A percentile compares a stretch with the other conserved stretches of the same genome.
These are phyloP conservation scores for Helicocarpus griseus DNA, from an alignment of 2,329 filamentous ascomycete species.

Conservation along the genomic window DNA sequence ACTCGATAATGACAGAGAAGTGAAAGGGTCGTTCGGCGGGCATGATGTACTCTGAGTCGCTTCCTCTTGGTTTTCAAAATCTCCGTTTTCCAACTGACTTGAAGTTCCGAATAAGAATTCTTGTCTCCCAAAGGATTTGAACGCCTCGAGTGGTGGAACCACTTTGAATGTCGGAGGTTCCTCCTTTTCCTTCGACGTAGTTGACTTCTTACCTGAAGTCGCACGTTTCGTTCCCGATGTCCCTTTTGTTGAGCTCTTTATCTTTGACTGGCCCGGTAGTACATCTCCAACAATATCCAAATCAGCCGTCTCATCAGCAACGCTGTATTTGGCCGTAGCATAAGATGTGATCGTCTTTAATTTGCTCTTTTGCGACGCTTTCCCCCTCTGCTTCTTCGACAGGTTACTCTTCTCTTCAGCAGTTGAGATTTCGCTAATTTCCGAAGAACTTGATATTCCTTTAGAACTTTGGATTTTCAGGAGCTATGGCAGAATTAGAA, in stretches of 20 bases:
- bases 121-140: slow-evolving; percentile 56
- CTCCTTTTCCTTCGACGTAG: slow-evolving; percentile 10
- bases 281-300: slow-evolving; percentile 42
- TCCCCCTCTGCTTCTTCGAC: slow-evolving; percentile 8
- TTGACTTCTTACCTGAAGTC: slow-evolving; percentile 7
- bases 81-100: slow-evolving; percentile 66
- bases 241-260: slow-evolving; percentile 4
- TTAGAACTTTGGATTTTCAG: background rate
- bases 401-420: background rate
- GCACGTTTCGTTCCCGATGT: slow-evolving; percentile 10
- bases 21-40: slow-evolving; percentile 25
- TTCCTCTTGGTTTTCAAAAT: slow-evolving; percentile 52
- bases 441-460: background rate
- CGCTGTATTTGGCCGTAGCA: slow-evolving; percentile 60
- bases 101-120: slow-evolving; percentile 79
- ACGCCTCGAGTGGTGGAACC: slow-evolving; percentile 59
- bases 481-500: slow-evolving; percentile 1
- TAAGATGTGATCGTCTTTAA: slow-evolving; percentile 67
- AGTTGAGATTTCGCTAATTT: background rate
- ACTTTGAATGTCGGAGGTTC: slow-evolving; percentile 49
- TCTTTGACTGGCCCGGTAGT: slow-evolving; percentile 17
- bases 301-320: slow-evolving; percentile 21
- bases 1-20: slow-evolving; percentile 7
- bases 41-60: slow-evolving; percentile 37
- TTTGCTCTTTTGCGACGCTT: slow-evolving; percentile 52